Evolutionary conservation across 306 rosid genomes (phyloP).

Genomic region (Rubus parviflorus): DNA sequence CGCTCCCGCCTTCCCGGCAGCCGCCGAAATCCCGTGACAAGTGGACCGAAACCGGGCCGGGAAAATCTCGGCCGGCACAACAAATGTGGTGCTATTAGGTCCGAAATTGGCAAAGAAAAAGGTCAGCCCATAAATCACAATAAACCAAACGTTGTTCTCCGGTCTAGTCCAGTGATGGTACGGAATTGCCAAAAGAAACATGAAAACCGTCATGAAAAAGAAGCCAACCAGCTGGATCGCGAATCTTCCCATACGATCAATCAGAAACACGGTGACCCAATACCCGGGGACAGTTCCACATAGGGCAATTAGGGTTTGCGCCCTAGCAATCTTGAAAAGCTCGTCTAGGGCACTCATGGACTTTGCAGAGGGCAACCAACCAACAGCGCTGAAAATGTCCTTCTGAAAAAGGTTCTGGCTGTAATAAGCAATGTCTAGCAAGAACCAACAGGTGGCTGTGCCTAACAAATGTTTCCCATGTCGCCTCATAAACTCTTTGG

Average conservation of each 20-base stretch:
- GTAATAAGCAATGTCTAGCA: constrained; percentile 67
- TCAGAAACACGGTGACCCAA: constrained; percentile 61
- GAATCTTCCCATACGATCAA: constrained; percentile 55
- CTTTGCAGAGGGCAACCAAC: constrained; percentile 47
- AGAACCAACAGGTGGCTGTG: constrained; percentile 65
- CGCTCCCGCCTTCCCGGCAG: constrained; percentile 60
- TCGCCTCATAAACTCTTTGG: constrained; percentile 38
- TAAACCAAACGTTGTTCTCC: constrained; percentile 34
- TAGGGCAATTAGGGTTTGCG: constrained; percentile 59
- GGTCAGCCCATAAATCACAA: constrained; percentile 50
- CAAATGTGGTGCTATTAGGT: constrained; percentile 66
- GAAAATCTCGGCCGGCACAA: constrained; percentile 64
- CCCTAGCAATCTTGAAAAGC: constrained; percentile 55
- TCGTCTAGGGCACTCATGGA: constrained; percentile 64
- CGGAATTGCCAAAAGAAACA: constrained; percentile 46
- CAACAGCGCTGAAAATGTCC: constrained; percentile 60
- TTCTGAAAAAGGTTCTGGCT: constrained; percentile 51
- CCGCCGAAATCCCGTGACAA: constrained; percentile 67
- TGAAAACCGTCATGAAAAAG: constrained; percentile 50
- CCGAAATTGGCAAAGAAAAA: constrained; percentile 85
- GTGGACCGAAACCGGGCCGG: constrained; percentile 62
- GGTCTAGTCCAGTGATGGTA: constrained; percentile 34
- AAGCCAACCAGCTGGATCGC: constrained; percentile 62
- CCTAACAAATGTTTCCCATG: constrained; percentile 64
- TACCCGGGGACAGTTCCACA: constrained; percentile 69